Base-by-base conservation (phyloP, 768 basidiomycete species). In the Thelephora ganbajun region DNA sequence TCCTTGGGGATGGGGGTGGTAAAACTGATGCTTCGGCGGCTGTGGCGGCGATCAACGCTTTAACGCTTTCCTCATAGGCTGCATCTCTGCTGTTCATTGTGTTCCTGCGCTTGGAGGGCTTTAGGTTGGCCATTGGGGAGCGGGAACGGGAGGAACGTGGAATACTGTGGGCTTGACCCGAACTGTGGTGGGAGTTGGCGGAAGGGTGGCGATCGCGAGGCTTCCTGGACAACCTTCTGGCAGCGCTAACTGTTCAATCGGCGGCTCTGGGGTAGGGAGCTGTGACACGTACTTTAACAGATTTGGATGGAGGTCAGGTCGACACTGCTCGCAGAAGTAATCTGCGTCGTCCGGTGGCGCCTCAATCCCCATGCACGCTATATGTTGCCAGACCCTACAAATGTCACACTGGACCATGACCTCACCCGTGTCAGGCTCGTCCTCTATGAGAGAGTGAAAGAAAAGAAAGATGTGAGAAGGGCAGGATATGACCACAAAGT, bases 31-130 rank as follows among this genome's bases (percentile, higher is more conserved):
- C 83, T 59, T 83, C 81, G 5, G 79, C 77, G 20, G 82, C 83
- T 16, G 80, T 80, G 35, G 76, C 77, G 55, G 83, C 79, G 45
- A 87, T 79, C 46, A 84, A 67, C 57, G 83, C 82, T 60, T 83
- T 81, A 16, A 41, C 39, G 59, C 81, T 89, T 59, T 92, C 86
- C 60, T 94, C 93, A 60, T 91, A 93, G 11, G 81, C 83, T 13
- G 93, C 89, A 62, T 96, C 94, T 49, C 94, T 72, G 57, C 89
- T 93, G 62, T 98, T 98, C 91, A 99, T 94, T 45, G 96, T 99
- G 56, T 89, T 91, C 51, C 96, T 74, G 46, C 89, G 79, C 66
- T 92, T 94, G 35, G 84, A 73, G n/a, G 76, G 72, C 52, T 78
- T 79, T 33, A 72, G 57, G 54, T 61, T 63, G 51, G 71, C 67